Conservation (phyloP, 164 flowering plant species). For the Macadamia integrifolia region DNA sequence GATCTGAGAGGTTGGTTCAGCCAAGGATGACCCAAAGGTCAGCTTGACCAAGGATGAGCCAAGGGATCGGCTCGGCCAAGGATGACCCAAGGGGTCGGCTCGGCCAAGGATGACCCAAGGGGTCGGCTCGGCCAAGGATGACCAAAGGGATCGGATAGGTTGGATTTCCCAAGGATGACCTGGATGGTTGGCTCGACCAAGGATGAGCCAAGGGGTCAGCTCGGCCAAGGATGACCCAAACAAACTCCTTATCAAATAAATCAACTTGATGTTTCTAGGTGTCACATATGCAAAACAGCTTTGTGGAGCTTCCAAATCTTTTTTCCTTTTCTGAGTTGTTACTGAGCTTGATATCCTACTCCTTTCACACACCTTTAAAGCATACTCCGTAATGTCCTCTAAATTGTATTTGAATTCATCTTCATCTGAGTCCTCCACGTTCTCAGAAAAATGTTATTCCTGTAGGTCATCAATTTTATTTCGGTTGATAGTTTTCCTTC, state of each 20-base stretch:
- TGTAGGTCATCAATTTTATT: conserved; percentile 35
- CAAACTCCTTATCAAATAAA: conserved; percentile 58
- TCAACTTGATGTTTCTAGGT: conserved; percentile 46
- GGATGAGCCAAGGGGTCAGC: too few species aligned
- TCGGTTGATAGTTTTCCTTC: conserved; percentile 39
- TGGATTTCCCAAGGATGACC: too few species aligned
- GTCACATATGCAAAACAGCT: conserved; percentile 54
- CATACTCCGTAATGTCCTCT: conserved; percentile 21
- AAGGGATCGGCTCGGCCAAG: too few species aligned
- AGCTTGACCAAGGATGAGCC: too few species aligned
- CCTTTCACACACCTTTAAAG: conserved; percentile 11
- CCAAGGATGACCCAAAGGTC: too few species aligned
- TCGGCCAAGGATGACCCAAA: conserved; percentile 11
- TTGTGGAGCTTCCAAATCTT: conserved; percentile 11
- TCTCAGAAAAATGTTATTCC: conserved; percentile 53
- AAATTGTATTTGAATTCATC: conserved; percentile 30
- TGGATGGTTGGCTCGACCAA: too few species aligned
- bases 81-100: too few species aligned
- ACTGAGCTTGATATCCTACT: conserved; percentile 10
- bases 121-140: too few species aligned
- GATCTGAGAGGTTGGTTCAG: too few species aligned
- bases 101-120: too few species aligned
- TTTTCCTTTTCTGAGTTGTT: conserved; percentile 15
- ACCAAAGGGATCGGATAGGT: too few species aligned
- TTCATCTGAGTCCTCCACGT: conserved; percentile 31